These are phyloP conservation scores for Apophysomyces elegans DNA, from an alignment of 371 early-diverging fungal species.

Conservation along the genomic window DNA sequence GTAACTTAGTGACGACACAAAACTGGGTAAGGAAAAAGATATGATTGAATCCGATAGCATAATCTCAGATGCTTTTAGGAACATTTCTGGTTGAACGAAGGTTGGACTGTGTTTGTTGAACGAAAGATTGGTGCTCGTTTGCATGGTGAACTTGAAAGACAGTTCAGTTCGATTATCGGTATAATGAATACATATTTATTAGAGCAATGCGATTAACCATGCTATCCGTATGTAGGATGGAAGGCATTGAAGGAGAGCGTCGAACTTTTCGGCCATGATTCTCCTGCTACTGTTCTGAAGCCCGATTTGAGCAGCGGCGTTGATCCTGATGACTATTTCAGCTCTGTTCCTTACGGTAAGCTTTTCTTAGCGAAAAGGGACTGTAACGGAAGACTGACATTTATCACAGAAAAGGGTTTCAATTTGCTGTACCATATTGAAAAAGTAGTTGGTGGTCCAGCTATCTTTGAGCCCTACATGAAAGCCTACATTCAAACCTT, in stretches of 20 bases:
- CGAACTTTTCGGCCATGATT: constrained; percentile 75
- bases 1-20: constrained; percentile 91
- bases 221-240: constrained; percentile 45
- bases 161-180: constrained; percentile 90
- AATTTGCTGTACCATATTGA: constrained; percentile 93
- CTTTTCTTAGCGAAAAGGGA: not conserved
- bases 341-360: constrained; percentile 88
- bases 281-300: constrained; percentile 79
- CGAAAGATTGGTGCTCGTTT: constrained; percentile 88
- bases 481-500: constrained; percentile 85
- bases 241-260: constrained; percentile 80
- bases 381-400: not conserved
- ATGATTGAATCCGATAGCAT: not conserved
- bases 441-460: constrained; percentile 82
- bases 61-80: constrained; percentile 30
- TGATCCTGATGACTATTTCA: constrained; percentile 96
- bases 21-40: constrained; percentile 72
- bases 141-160: constrained; percentile 82
- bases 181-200: constrained; percentile 5
- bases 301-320: constrained; percentile 75
- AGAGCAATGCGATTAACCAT: not conserved
- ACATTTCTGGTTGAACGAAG: constrained; percentile 94
- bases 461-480: constrained; percentile 85
- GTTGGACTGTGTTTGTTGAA: constrained; percentile 95
- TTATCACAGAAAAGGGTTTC: constrained; percentile 82